Conservation (phyloP, 441 rosid species). For the Adansonia gregorii region DNA sequence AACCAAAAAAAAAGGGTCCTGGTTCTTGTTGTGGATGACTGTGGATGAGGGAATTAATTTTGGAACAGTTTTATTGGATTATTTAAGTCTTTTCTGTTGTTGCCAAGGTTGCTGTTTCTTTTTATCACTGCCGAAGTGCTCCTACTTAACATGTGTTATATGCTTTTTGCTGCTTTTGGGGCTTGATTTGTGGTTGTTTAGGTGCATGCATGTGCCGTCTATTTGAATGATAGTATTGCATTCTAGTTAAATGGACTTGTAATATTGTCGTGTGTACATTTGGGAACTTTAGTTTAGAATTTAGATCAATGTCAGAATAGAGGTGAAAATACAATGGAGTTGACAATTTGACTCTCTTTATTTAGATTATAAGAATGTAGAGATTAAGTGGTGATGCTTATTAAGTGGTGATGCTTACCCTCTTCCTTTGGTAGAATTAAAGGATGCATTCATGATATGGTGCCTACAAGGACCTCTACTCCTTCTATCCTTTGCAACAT, state of each 20-base stretch:
- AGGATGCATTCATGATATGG: neutral
- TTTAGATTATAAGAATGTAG: constrained; percentile 2
- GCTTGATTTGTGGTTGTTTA: neutral
- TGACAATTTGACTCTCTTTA: neutral
- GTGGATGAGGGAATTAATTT: neutral
- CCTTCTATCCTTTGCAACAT: neutral
- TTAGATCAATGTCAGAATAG: neutral
- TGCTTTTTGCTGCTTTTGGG: constrained; percentile 6
- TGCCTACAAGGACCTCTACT: neutral
- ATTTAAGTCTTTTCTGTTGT: neutral
- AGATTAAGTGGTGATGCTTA: neutral
- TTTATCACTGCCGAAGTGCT: neutral
- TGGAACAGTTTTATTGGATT: neutral
- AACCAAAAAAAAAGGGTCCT: neutral
- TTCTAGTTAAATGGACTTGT: constrained; percentile 15
- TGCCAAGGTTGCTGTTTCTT: neutral
- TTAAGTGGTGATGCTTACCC: neutral
- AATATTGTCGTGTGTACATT: neutral
- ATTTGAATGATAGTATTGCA: neutral
- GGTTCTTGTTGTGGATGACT: neutral
- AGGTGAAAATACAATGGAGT: constrained; percentile 2
- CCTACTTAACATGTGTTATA: constrained; percentile 13
- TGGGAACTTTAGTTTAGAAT: constrained; percentile 10
- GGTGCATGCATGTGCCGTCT: neutral
- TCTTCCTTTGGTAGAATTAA: constrained; percentile 6